phyloP scores from a whole-genome alignment of 176 grass and related monocot genomes.

The Eleusine coracana region DNA sequence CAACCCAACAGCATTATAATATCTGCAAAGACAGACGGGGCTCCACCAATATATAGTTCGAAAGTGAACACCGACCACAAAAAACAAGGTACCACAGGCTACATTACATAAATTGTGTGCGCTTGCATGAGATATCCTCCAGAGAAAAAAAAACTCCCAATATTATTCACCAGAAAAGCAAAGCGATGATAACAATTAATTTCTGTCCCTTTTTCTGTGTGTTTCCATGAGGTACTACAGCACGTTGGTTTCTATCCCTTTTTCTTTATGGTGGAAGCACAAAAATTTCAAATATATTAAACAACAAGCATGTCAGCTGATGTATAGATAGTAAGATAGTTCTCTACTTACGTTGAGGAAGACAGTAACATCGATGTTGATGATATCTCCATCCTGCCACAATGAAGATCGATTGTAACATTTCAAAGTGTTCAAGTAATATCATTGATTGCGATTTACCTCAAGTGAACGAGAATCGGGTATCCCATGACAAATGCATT shows the following conservation, averaged over 20 bases:
- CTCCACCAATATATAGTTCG: not conserved
- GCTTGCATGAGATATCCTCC: conserved; percentile 9
- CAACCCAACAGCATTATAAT: not conserved
- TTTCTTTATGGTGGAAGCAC: not conserved
- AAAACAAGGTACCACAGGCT: not conserved
- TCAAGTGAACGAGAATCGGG: conserved; percentile 91
- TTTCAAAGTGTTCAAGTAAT: conserved; percentile 14
- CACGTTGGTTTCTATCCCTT: conserved; percentile 2
- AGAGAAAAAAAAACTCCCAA: not conserved
- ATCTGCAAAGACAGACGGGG: conserved; percentile 13
- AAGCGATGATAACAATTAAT: not conserved
- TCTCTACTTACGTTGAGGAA: conserved; percentile 82
- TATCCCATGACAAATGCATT: conserved; percentile 98
- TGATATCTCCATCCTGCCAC: conserved; percentile 91
- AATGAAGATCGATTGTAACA: conserved; percentile 37
- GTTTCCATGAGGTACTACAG: not conserved
- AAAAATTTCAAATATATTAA: not conserved
- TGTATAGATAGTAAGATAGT: conserved; percentile 11
- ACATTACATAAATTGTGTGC: not conserved
- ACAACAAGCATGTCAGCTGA: conserved; percentile 23
- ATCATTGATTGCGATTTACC: conserved; percentile 42
- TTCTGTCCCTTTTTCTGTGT: not conserved
- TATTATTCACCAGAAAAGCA: not conserved
- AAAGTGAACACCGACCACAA: not conserved
- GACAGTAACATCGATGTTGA: conserved; percentile 97